Evolutionary conservation across 352 stramenopile species (phyloP), one percentile per base, ranked within the genome.

Genomic region (Peronosclerospora sorghi): DNA sequence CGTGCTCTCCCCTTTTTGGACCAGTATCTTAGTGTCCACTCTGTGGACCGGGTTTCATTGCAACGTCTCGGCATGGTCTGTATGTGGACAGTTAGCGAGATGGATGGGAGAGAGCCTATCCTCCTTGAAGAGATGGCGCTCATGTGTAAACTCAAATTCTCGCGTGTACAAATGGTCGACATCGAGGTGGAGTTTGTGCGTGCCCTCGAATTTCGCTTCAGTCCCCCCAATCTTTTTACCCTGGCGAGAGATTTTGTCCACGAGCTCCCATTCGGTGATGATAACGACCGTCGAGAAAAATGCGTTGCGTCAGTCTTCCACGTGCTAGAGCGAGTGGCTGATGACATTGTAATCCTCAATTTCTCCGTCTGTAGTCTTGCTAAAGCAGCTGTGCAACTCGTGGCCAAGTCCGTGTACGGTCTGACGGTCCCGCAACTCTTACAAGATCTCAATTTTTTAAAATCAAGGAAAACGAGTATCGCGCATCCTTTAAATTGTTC

Each of bases 71-170:
- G 59, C 30, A 77, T 89, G 51, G 75, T 89, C 20, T 81, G 66
- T 37, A 78, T 89, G 58, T 85, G 65, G 56, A 60, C 67, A 17
- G 61, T 71, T 20, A 76, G 67, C 54, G 86, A 89, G 60, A 71
- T 89, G 60, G 60, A 83, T 51, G 76, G 86, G 51, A 47, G 63
- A 2, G 65, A 76, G 36, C 73, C 76, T 23, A 82, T 86, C 35
- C 56, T 76, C 4, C 59, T 86, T 21, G 73, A 84, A 39, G 73
- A 89, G 45, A 83, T 86, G 56, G 58, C 67, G n/a, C 56, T 85
- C 37, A 72, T 89, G 35, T 89, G 71, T 36, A 69, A 86, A 30
- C 56, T 63, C 56, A 83, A 83, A 51, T 88, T 86, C 48, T 70
- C 71, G 8, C 61, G 62, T 4, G 43, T 56, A 1, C 63, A 88